Evolutionary conservation across 2,329 filamentous ascomycete species (phyloP), one percentile per base, ranked within the genome.

Genomic region (Colletotrichum gloeosporioides): DNA sequence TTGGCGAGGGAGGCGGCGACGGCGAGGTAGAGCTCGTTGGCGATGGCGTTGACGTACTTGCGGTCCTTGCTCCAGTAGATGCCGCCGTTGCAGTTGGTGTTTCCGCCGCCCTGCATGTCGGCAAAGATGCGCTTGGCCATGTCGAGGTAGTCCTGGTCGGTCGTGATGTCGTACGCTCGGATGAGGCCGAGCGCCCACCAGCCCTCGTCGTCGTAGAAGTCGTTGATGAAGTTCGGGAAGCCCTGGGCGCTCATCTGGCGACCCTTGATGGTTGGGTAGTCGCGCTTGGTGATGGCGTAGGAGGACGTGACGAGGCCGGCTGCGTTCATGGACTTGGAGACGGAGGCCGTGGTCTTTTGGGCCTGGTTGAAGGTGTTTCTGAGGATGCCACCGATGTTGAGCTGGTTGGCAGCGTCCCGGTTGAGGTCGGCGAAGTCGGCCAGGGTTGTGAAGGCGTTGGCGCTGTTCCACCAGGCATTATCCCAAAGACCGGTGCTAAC

Each of bases 381-480:
- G 36, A 90, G 84, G 72, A 86, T 81, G 64, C 81, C 82, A 15
- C 83, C 82, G 27, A 90, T 79, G 75, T 85, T 84, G 66, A 88
- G 79, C 61, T 80, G 65, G 67, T 85, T 84, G 44, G 85, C 84
- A 32, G 82, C 81, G 9, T 79, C 75, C 1, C 81, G 78, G 57
- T 84, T 82, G 10, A 87, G 77, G 13, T 76, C 71, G 6, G 86
- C 84, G 80, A 89, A 90, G 80, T 95, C 91, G 68, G 88, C 90
- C 22, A 95, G 83, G 4, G 88, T 89, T 0, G 92, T 94, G 75
- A 95, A 85, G 73, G 89, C 88, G 80, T 95, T 95, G 61, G 90
- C 94, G 69, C 90, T 89, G 80, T 95, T 94, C 94, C 94, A 95
- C 94, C 94, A 95, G 9, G 89, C 88, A 0, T 89, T 89, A 71